Percentiles rank a stretch among this genome's conserved stretches.
These are phyloP conservation scores for Malassezia arunalokei DNA, from an alignment of 1,284 basidiomycete genomes.

Conservation along the genomic window DNA sequence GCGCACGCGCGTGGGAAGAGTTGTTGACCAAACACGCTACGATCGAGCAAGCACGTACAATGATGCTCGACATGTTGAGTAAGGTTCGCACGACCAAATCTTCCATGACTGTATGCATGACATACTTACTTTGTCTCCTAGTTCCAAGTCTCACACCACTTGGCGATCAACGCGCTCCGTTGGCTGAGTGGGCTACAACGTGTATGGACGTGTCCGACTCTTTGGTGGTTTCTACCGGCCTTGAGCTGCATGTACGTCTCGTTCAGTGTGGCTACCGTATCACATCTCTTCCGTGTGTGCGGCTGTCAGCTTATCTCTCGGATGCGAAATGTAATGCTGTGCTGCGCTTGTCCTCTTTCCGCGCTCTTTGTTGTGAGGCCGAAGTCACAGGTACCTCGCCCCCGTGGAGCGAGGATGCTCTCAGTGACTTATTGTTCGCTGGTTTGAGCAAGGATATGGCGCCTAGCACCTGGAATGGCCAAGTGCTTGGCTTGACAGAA, in stretches of 20 bases:
- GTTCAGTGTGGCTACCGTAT: no score
- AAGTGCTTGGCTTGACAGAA: background rate
- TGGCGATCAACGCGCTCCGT: background rate
- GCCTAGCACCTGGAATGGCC: slow-evolving; percentile 9
- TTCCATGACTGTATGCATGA: background rate
- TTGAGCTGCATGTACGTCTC: no score
- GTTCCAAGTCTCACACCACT: background rate
- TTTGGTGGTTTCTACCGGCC: no score
- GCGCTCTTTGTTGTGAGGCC: background rate
- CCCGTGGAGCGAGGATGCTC: background rate
- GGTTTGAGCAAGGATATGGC: background rate
- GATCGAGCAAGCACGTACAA: background rate
- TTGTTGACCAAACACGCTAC: background rate
- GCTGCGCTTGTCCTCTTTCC: background rate
- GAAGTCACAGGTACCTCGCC: background rate
- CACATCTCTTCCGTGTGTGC: no score
- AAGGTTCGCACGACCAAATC: background rate
- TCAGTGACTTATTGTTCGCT: background rate
- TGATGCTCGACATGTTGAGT: background rate
- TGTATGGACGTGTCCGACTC: background rate
- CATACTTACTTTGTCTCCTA: background rate
- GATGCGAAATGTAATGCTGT: no score
- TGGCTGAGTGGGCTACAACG: background rate
- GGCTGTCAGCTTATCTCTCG: no score
- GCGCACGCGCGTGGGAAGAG: background rate